Base-by-base conservation (phyloP, 2,329 filamentous ascomycete species). In the Ampelomyces quisqualis region DNA sequence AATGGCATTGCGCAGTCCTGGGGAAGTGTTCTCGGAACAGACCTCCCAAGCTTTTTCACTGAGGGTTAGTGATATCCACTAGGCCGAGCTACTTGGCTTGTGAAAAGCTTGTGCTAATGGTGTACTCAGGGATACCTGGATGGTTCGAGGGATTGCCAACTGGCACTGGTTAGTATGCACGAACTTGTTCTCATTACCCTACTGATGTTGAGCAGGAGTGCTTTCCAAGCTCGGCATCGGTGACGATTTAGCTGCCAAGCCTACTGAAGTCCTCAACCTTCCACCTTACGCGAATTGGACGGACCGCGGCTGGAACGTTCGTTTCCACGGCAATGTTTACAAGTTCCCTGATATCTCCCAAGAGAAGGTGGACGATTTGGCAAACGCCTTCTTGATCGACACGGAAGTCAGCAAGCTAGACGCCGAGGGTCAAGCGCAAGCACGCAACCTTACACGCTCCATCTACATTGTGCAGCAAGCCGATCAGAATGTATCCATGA, bases 271-370 rank as follows among this genome's bases (percentile, higher is more conserved):
- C 4, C 68, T 89, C 45, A 89, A 88, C 49, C 62, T 89, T 7
- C 84, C 85, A 9, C 73, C 73, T 2, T 74, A 74, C 8, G 86
- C 76, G n/a, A 90, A 90, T 50, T 90, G 84, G 81, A 90, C 86
- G 1, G 74, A 82, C n/a, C 68, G 81, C 43, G 84, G 84, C 22
- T 90, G 87, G 87, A 88, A 83, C 48, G 76, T 90, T 3, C 77
- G 85, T 19, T 80, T 90, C 48, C 86, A 86, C 51, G 87, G 86
- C 53, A 89, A 89, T 57, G 82, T 90, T n/a, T 90, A 84, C 74
- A 90, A 89, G 65, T 78, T 85, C 47, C 86, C 86, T 1, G 79
- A 86, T 44, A 82, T 86, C 22, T 78, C 77, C 1, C 73, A 80
- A 52, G 70, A 73, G 22, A 86, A 80, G 53, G 71, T 90, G 31